phyloP scores from a whole-genome alignment of 164 flowering plant species.

The Buxus sempervirens region DNA sequence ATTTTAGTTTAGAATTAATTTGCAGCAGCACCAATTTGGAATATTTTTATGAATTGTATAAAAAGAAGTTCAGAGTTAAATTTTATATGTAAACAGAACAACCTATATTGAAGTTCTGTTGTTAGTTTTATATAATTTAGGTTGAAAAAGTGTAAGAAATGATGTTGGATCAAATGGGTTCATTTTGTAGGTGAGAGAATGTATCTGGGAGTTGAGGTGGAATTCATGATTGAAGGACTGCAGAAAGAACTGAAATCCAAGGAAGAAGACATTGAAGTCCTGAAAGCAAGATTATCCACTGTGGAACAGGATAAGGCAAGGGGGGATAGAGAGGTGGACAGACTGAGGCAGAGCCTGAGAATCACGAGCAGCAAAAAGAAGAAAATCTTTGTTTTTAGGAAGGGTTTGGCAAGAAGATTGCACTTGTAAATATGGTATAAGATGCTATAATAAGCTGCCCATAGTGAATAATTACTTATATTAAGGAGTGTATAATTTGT shows the following conservation, averaged over 20 bases:
- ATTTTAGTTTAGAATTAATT: too few species aligned
- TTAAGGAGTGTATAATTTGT: too few species aligned
- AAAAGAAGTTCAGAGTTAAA: too few species aligned
- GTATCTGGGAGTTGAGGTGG: conserved; percentile 37
- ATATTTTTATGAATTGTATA: too few species aligned
- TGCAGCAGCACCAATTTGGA: too few species aligned
- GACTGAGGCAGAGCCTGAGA: conserved; percentile 61
- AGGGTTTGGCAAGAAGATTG: conserved; percentile 4
- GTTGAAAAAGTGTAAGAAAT: too few species aligned
- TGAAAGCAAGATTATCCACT: conserved; percentile 29
- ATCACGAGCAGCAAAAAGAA: conserved; percentile 44
- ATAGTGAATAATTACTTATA: too few species aligned
- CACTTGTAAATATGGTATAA: not conserved
- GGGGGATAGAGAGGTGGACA: conserved; percentile 52
- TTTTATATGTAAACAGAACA: too few species aligned
- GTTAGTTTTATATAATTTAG: too few species aligned
- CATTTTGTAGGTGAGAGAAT: conserved; percentile 26
- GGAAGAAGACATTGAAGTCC: conserved; percentile 36
- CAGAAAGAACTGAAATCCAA: conserved; percentile 37
- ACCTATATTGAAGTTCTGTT: too few species aligned
- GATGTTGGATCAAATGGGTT: too few species aligned
- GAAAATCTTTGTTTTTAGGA: not conserved
- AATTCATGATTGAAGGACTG: conserved; percentile 32
- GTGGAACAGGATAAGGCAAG: conserved; percentile 34
- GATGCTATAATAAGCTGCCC: too few species aligned